A percentile compares a stretch with the other conserved stretches of the same genome.
phyloP scores from a whole-genome alignment of 768 basidiomycete genomes.

The Termitomyces sp. region DNA sequence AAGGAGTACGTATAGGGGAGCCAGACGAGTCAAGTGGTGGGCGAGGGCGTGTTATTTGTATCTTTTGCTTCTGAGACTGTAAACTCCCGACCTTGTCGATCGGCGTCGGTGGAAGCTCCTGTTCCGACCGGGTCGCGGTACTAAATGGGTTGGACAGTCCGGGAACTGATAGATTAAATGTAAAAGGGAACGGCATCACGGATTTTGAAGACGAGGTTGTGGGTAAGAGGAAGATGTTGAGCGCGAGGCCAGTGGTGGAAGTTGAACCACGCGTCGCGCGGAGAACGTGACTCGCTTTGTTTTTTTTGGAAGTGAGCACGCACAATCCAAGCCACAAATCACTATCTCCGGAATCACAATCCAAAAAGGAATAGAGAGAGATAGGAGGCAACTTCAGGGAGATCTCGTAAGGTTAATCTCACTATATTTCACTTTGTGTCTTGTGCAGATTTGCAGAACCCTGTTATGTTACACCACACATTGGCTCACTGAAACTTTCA shows the following conservation, averaged over 20 bases:
- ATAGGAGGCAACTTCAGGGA: too few species aligned
- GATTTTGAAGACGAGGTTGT: conserved; percentile 1
- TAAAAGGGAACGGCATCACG: conserved; percentile 60
- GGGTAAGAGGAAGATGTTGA: neutral
- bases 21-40: conserved; percentile 14
- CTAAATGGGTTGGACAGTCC: conserved; percentile 63
- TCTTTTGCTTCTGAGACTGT: conserved; percentile 12
- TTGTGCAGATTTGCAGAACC: too few species aligned
- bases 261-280: neutral
- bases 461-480: too few species aligned
- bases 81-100: conserved; percentile 9
- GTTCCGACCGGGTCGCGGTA: conserved; percentile 10
- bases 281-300: neutral
- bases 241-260: neutral
- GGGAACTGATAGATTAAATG: conserved; percentile 62
- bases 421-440: too few species aligned
- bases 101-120: conserved; percentile 14
- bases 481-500: too few species aligned
- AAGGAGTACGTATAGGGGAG: conserved; percentile 16
- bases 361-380: neutral
- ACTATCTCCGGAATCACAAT: neutral
- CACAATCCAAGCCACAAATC: neutral
- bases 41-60: conserved; percentile 16
- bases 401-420: too few species aligned
- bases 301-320: neutral